A percentile compares a stretch with the other conserved stretches of the same genome.
phyloP scores from a whole-genome alignment of 495 filamentous ascomycete species.

The Neurospora tetraspora region DNA sequence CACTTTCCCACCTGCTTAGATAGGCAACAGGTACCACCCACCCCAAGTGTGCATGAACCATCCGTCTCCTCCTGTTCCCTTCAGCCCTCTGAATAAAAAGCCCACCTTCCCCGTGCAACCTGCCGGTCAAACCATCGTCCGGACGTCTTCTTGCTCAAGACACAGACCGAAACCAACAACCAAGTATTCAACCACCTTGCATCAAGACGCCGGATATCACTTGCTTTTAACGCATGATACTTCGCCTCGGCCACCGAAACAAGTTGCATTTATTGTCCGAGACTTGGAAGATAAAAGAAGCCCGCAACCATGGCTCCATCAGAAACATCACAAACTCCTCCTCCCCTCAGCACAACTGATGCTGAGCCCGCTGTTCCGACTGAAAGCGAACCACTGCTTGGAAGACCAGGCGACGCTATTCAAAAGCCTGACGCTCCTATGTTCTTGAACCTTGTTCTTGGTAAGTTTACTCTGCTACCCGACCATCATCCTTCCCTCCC shows the following conservation, averaged over 20 bases:
- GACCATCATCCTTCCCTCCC: not conserved
- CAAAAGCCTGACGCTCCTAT: conserved; percentile 55
- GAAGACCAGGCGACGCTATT: conserved; percentile 58
- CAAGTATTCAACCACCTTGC: not conserved
- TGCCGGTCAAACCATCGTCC: not conserved
- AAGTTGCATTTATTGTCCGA: not conserved
- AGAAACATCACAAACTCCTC: not conserved
- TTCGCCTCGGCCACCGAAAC: not conserved
- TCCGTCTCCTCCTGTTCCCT: not conserved
- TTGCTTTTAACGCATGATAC: not conserved
- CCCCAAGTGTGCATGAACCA: not conserved
- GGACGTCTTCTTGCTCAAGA: not conserved
- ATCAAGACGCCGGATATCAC: not conserved
- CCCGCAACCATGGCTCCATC: conserved; percentile 3
- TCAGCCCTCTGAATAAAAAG: not conserved
- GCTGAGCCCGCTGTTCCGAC: conserved; percentile 3
- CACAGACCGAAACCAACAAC: not conserved
- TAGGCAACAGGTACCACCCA: not conserved
- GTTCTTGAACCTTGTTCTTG: conserved; percentile 63
- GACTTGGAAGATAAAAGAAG: not conserved
- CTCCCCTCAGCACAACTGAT: not conserved
- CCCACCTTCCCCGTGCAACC: not conserved
- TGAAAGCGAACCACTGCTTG: conserved; percentile 73
- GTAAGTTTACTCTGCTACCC: conserved; percentile 33
- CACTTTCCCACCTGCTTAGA: not conserved